Evolutionary conservation across 495 filamentous ascomycete genomes (phyloP).

Genomic region (Penicillium goetzii): DNA sequence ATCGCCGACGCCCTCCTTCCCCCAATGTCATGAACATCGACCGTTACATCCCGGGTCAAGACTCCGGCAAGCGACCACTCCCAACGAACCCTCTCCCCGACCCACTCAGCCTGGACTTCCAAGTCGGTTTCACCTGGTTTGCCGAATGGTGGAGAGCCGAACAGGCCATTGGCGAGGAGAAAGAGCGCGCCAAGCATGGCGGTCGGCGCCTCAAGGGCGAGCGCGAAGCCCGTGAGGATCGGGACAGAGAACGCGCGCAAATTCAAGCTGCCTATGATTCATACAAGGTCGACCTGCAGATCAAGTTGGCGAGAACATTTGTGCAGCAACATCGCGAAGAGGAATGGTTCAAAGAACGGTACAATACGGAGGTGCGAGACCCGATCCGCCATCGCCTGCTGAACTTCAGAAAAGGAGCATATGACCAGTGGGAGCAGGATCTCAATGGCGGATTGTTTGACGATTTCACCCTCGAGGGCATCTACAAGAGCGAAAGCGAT

Average conservation of each 20-base stretch:
- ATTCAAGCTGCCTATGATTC: conserved; percentile 91
- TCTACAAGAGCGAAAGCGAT: conserved; percentile 91
- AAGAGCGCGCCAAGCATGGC: conserved; percentile 75
- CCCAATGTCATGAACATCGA: conserved; percentile 79
- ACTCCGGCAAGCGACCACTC: conserved; percentile 59
- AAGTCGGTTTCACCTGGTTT: conserved; percentile 96
- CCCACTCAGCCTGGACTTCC: conserved; percentile 82
- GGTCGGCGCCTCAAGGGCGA: conserved; percentile 74
- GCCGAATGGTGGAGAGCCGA: conserved; percentile 95
- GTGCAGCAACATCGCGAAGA: conserved; percentile 89
- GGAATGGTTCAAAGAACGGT: conserved; percentile 98
- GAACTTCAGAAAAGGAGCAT: conserved; percentile 73
- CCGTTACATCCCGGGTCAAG: conserved; percentile 91
- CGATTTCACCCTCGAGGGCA: conserved; percentile 92
- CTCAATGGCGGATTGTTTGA: conserved; percentile 83
- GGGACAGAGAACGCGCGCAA: conserved; percentile 82
- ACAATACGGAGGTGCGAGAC: conserved; percentile 78
- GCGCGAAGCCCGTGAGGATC: conserved; percentile 80
- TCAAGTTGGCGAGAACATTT: conserved; percentile 86
- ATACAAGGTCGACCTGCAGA: conserved; percentile 92
- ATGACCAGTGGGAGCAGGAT: conserved; percentile 83
- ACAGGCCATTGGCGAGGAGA: conserved; percentile 83
- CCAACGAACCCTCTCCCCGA: conserved; percentile 75
- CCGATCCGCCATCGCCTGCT: conserved; percentile 68
- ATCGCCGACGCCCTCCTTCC: conserved; percentile 66